These are phyloP conservation scores for Coniochaeta sp. DNA, from an alignment of 2,329 filamentous ascomycete genomes.

Conservation along the genomic window DNA sequence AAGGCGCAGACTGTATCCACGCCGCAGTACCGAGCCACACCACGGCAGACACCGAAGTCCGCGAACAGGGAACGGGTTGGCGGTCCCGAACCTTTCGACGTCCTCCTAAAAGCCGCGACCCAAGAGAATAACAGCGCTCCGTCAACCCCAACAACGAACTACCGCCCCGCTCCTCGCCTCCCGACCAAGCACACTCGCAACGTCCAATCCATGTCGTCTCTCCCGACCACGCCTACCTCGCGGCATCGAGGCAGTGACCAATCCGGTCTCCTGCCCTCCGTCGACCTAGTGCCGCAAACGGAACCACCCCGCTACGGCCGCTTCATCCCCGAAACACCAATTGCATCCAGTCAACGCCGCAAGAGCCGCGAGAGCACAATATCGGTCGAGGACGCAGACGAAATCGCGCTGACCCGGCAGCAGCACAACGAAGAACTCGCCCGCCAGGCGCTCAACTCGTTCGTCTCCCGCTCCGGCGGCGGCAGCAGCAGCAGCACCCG, in stretches of 20 bases:
- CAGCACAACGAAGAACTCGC: constrained; percentile 47
- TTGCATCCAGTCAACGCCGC: constrained; percentile 32
- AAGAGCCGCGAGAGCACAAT: constrained; percentile 82
- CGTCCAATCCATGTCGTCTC: constrained; percentile 75
- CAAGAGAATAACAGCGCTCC: constrained; percentile 70
- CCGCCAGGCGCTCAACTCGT: constrained; percentile 40
- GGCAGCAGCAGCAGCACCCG: constrained; percentile 12
- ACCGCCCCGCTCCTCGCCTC: constrained; percentile 38
- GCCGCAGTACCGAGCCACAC: constrained; percentile 38
- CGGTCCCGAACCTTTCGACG: constrained; percentile 59
- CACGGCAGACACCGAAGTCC: constrained; percentile 42
- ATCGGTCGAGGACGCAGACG: constrained; percentile 57
- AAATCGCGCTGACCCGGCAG: constrained; percentile 18
- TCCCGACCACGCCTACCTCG: constrained; percentile 67
- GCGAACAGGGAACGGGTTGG: constrained; percentile 32
- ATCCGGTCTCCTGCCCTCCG: constrained; percentile 51
- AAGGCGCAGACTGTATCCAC: constrained; percentile 36
- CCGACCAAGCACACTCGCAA: constrained; percentile 63
- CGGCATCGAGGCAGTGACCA: constrained; percentile 35
- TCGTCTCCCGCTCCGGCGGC: constrained; percentile 15
- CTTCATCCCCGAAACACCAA: constrained; percentile 38
- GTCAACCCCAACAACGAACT: constrained; percentile 53
- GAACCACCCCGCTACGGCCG: constrained; percentile 44
- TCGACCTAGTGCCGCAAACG: constrained; percentile 53
- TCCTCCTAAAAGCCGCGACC: constrained; percentile 72